Conservation (phyloP, 2,329 filamentous ascomycete species). For the Pseudocercospora pini-densiflorae region DNA sequence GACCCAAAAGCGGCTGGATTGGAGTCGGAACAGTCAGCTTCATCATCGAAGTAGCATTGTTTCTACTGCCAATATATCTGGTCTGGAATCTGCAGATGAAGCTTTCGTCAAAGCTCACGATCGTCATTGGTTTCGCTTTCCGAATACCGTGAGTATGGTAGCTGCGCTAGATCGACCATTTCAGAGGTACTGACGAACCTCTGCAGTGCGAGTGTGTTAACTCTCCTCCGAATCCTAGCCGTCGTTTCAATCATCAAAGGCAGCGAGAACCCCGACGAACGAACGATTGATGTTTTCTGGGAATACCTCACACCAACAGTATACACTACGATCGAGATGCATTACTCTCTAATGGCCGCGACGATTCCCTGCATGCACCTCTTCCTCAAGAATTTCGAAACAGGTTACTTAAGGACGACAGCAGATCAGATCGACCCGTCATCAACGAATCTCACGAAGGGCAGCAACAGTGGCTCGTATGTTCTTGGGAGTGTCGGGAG, state of each 20-base stretch:
- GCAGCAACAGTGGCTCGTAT: slow-evolving; percentile 12
- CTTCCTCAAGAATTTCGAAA: slow-evolving; percentile 23
- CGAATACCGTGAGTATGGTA: slow-evolving; percentile 21
- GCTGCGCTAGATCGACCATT: background rate
- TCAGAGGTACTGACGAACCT: background rate
- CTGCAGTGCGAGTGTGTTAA: slow-evolving; percentile 17
- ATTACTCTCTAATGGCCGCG: slow-evolving; percentile 25
- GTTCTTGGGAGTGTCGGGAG: slow-evolving; percentile 17
- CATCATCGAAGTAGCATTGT: slow-evolving; percentile 18
- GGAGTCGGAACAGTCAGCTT: slow-evolving; percentile 22
- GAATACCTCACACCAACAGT: slow-evolving; percentile 18
- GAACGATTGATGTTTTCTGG: slow-evolving; percentile 19
- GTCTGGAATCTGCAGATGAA: slow-evolving; percentile 23
- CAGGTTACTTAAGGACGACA: slow-evolving; percentile 21
- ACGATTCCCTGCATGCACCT: slow-evolving; percentile 29
- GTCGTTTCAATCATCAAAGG: slow-evolving; percentile 19
- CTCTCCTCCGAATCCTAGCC: slow-evolving; percentile 16
- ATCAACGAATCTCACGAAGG: background rate
- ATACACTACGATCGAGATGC: slow-evolving; percentile 22
- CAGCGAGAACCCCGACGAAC: background rate
- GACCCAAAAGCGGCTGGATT: slow-evolving; percentile 18
- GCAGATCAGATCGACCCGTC: slow-evolving; percentile 19
- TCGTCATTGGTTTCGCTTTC: slow-evolving; percentile 24
- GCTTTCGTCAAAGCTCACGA: slow-evolving; percentile 19
- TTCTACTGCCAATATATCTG: slow-evolving; percentile 22